Conservation (phyloP, 768 basidiomycete genomes). For the Scleroderma citrinum region DNA sequence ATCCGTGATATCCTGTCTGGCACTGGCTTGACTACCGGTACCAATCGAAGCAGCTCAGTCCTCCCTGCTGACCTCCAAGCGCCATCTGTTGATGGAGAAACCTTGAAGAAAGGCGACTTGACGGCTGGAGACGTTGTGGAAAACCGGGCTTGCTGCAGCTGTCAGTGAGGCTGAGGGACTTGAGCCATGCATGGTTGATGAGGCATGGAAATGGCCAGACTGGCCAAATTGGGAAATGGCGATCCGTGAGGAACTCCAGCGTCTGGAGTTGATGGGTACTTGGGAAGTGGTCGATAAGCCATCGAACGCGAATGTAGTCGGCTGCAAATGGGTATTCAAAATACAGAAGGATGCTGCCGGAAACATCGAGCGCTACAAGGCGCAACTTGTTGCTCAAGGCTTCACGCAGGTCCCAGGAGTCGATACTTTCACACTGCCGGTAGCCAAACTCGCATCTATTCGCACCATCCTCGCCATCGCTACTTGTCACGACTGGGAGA, state of each 20-base stretch:
- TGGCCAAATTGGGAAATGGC: constrained; percentile 2
- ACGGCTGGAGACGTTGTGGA: too few species aligned
- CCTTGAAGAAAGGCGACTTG: too few species aligned
- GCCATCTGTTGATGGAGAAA: too few species aligned
- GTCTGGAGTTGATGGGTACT: constrained; percentile 1
- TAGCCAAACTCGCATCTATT: constrained; percentile 2
- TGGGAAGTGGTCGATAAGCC: constrained; percentile 7
- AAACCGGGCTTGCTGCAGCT: too few species aligned
- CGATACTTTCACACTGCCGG: background rate
- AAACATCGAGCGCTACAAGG: constrained; percentile 23
- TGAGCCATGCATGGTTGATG: background rate
- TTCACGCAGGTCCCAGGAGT: constrained; percentile 14
- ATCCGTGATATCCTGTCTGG: too few species aligned
- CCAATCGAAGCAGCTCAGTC: too few species aligned
- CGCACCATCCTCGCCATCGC: background rate
- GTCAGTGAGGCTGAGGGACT: background rate
- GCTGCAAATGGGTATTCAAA: background rate
- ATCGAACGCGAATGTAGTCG: background rate
- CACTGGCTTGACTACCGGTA: too few species aligned
- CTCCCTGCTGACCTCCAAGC: too few species aligned
- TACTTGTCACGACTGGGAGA: constrained; percentile 21
- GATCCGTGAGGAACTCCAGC: constrained; percentile 3
- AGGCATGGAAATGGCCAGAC: background rate
- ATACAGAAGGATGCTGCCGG: constrained; percentile 1
- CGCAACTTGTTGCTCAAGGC: constrained; percentile 31